Base-by-base conservation (phyloP, 176 grass and related monocot species). In the Miscanthus lutarioriparius region DNA sequence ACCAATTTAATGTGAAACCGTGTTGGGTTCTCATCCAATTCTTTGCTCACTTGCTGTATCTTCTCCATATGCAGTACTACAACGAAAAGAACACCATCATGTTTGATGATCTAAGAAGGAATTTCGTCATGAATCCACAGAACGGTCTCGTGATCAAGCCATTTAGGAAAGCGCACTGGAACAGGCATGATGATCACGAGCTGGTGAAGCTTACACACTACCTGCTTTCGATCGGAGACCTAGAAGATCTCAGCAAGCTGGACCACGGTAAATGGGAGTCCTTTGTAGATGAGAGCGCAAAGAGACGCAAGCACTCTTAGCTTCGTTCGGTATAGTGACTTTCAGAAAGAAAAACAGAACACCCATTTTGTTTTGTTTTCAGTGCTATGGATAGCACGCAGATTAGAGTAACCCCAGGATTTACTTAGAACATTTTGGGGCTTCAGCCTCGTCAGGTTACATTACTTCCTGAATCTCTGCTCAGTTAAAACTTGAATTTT, bases 111-210 rank as follows among this genome's bases (percentile, higher is more conserved):
- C 90, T 99, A 48, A 86, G 81, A 76, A 91, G 96, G 84, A 99
- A 99, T 61, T 99, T 94, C 14, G 88, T 96, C 61, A 99, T 99
- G 96, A 99, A 99, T 71, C 96, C 96, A 30, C 96, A 99, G 62
- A 99, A 99, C 40, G 96, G 96, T 16, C 91, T 99, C 5, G 87
- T 86, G 69, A 96, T 99, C 43, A 92, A 15, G 68, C 96, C 93
- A 44, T 99, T 91, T 77, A 99, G 35, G 86, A 88, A 85, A 58
- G 93, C 96, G 16, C 92, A 92, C 87, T 74, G 67, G n/a, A 94
- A 92, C 75, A 86, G 96, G 87, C 68, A 75, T 67, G 74, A 14
- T 48, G 96, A 99, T 70, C 83, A 72, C 12, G 96, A 99, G 78
- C 89, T 99, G 75, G 56, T 92, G 49, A 88, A 94, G 70, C 87